phyloP scores from a whole-genome alignment of 1,139 yeast species.

The Scheffersomyces illinoinensis region DNA sequence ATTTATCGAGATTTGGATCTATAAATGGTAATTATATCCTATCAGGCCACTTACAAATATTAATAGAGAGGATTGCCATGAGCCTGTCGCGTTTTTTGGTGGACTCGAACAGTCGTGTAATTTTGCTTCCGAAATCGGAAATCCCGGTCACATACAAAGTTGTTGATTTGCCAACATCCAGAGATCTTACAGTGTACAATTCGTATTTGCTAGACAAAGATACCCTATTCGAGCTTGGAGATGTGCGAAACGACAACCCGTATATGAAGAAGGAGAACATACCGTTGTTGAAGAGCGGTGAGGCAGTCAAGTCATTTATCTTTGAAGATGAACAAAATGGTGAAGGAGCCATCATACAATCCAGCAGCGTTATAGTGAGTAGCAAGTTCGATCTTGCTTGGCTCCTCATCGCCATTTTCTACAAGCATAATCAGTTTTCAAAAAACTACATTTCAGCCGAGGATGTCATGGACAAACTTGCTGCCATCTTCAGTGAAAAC shows the following conservation, averaged over 20 bases:
- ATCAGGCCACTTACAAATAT: background rate
- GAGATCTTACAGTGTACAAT: conserved; percentile 14
- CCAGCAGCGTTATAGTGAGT: conserved; percentile 41
- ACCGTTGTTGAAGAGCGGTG: conserved; percentile 23
- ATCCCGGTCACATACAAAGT: conserved; percentile 14
- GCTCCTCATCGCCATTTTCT: conserved; percentile 40
- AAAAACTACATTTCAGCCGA: conserved; percentile 46
- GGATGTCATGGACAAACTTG: conserved; percentile 48
- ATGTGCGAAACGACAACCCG: conserved; percentile 29
- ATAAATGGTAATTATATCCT: background rate
- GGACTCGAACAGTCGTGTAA: conserved; percentile 15
- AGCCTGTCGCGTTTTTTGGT: conserved; percentile 10
- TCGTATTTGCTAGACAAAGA: conserved; percentile 21
- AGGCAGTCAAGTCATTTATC: conserved; percentile 37
- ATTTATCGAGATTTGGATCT: background rate
- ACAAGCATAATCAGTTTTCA: conserved; percentile 24
- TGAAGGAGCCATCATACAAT: conserved; percentile 30
- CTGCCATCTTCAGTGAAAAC: conserved; percentile 17
- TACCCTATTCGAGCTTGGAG: conserved; percentile 34
- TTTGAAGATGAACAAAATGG: conserved; percentile 22
- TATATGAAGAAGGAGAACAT: conserved; percentile 11
- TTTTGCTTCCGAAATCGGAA: conserved; percentile 20
- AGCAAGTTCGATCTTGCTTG: conserved; percentile 46
- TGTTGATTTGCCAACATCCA: conserved; percentile 25
- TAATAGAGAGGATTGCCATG: background rate